Base-by-base conservation (phyloP, 2,329 filamentous ascomycete genomes). In the Rutstroemia sp. region DNA sequence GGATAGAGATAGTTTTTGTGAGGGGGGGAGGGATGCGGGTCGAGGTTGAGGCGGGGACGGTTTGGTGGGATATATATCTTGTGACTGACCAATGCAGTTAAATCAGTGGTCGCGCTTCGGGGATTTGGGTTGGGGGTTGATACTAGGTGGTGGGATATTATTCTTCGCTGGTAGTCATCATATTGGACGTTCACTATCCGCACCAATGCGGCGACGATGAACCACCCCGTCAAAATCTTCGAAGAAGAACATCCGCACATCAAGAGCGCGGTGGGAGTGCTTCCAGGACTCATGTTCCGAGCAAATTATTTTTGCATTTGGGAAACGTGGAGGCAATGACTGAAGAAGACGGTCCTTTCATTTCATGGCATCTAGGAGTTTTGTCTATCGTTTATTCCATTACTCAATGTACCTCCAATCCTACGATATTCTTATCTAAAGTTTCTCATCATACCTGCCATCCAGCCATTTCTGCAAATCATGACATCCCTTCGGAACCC, bases 31-130 rank as follows among this genome's bases (percentile, higher is more conserved):
- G 23, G 23, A 23, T 23, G 23, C 4, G 23, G 23, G 23, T 23
- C 5, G 23, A 23, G 23, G 23, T 76, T 8, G 73, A 73, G 0
- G 56, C 70, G 4, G 74, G 73, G 9, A 65, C 67, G 42, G 61
- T 63, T 9, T 76, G 75, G 74, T 23, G 4, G 23, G 68, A 60
- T 40, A 57, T 65, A 5, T 66, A 66, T 56, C 46, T 45, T 10
- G 23, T 49, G 5, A 39, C 64, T 9, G 60, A 73, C 7, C 40
- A 62, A 2, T 19, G 19, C 19, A 19, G 19, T 19, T 19, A 19
- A 19, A 19, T 19, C 19, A 19, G 19, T 19, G 19, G 19, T 19
- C 19, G 73, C 49, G 67, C 68, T 4, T 45, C 58, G 7, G 53
- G 53, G 27, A 60, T 65, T 56, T 61, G 63, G 12, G 60, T 64